Evolutionary conservation across 1,284 basidiomycete species (phyloP).

Genomic region (Cutaneotrichosporon mucoides): DNA sequence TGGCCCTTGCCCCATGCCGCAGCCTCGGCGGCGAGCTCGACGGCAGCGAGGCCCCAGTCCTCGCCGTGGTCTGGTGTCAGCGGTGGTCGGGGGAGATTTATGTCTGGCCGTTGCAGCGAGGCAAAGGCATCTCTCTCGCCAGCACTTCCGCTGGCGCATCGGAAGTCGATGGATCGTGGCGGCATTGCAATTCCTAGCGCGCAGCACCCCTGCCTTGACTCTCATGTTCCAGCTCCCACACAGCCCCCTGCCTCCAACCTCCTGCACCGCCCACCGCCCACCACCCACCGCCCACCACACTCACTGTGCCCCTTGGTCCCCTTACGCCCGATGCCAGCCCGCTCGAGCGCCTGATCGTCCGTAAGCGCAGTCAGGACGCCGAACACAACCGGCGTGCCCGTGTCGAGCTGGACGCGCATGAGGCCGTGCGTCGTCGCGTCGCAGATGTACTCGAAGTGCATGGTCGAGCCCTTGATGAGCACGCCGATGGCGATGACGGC

Average conservation of each 20-base stretch:
- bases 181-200: too few relatives aligned
- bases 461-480: conserved; percentile 93
- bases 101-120: too few relatives aligned
- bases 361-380: conserved; percentile 90
- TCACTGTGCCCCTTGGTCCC: conserved; percentile 49
- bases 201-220: too few relatives aligned
- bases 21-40: conserved; percentile 78
- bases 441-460: conserved; percentile 99
- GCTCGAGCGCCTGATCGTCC: conserved; percentile 92
- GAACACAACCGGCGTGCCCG: conserved; percentile 91
- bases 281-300: conserved; percentile 12
- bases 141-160: too few relatives aligned
- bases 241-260: too few relatives aligned
- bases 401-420: conserved; percentile 91
- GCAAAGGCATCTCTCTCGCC: too few relatives aligned
- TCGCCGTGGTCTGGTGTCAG: conserved; percentile 58
- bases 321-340: conserved; percentile 66
- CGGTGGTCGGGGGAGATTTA: neutral
- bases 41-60: conserved; percentile 92
- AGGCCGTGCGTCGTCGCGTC: conserved; percentile 86
- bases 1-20: conserved; percentile 59
- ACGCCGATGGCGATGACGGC: conserved; percentile 96
- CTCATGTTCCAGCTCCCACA: too few relatives aligned
- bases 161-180: too few relatives aligned
- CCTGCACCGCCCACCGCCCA: neutral